Conservation (phyloP, 257 asterid species). For the Solanum tarapatanum region DNA sequence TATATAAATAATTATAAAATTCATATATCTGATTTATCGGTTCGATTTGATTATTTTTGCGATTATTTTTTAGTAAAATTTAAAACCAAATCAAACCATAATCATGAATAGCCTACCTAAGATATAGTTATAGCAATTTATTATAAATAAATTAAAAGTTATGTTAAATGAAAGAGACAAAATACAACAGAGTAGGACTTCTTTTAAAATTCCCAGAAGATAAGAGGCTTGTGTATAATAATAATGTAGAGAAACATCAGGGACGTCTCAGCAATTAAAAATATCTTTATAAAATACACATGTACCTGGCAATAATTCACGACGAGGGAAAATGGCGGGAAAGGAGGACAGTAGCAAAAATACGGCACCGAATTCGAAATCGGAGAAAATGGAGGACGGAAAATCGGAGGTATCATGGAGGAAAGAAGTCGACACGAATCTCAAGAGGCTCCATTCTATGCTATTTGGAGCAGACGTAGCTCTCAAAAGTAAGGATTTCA, state of each 20-base stretch:
- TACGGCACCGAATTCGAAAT: constrained; percentile 7
- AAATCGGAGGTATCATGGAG: constrained; percentile 56
- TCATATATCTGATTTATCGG: too few species aligned
- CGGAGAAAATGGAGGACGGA: constrained; percentile 22
- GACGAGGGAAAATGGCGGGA: constrained; percentile 58
- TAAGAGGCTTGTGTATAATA: background rate
- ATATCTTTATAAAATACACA: background rate
- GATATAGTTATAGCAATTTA: background rate
- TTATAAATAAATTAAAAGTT: background rate
- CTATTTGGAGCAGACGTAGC: constrained; percentile 77
- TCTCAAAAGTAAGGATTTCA: constrained; percentile 60
- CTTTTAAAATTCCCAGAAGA: background rate
- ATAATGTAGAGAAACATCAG: background rate
- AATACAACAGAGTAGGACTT: background rate
- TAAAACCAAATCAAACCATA: too few species aligned
- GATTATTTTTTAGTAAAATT: too few species aligned
- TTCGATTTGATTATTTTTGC: too few species aligned
- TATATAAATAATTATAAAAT: too few species aligned
- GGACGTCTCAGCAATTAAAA: background rate
- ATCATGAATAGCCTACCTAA: background rate
- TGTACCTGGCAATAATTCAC: background rate
- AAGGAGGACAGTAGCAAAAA: constrained; percentile 15
- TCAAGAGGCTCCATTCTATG: constrained; percentile 80
- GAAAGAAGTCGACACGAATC: constrained; percentile 61
- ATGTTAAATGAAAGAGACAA: background rate